phyloP scores from a whole-genome alignment of 352 stramenopile genomes.

The Phytopythium montanum region DNA sequence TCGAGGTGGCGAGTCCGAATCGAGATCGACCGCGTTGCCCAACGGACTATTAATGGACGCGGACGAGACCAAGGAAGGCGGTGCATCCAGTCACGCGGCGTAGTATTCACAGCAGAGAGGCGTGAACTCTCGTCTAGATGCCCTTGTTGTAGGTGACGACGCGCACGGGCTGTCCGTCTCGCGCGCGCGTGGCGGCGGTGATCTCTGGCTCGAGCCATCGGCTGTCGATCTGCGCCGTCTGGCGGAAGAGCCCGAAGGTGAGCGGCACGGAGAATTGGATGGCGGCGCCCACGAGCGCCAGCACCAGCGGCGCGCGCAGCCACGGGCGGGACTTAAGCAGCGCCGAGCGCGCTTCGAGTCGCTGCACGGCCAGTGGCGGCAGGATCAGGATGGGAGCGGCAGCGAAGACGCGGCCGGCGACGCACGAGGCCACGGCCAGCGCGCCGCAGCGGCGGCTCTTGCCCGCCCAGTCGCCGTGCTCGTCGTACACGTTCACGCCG shows the following conservation, averaged over 20 bases:
- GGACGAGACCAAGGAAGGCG: too few species aligned
- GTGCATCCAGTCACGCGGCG: too few species aligned
- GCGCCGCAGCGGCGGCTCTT: conserved; percentile 72
- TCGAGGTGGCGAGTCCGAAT: too few species aligned
- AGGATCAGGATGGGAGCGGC: conserved; percentile 77
- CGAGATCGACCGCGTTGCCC: too few species aligned
- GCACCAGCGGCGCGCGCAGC: conserved; percentile 62
- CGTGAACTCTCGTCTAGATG: too few species aligned
- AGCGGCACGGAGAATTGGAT: conserved; percentile 86
- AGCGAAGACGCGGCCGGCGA: conserved; percentile 71
- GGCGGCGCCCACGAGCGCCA: conserved; percentile 63
- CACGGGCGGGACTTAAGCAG: conserved; percentile 37
- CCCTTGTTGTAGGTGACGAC: conserved; percentile 84
- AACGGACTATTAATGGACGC: too few species aligned
- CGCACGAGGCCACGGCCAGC: conserved; percentile 72
- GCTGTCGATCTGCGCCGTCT: conserved; percentile 64
- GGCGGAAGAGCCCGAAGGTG: conserved; percentile 84
- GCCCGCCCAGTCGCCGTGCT: conserved; percentile 71
- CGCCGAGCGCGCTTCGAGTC: conserved; percentile 40
- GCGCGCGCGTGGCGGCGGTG: conserved; percentile 23
- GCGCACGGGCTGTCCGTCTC: conserved; percentile 48
- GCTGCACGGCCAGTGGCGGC: conserved; percentile 59
- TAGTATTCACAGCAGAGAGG: too few species aligned
- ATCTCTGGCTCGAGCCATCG: conserved; percentile 70
- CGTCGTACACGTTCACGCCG: conserved; percentile 80